Evolutionary conservation across 169 alveolate species (phyloP), one percentile per base, ranked within the genome.

Genomic region (Neospora caninum): DNA sequence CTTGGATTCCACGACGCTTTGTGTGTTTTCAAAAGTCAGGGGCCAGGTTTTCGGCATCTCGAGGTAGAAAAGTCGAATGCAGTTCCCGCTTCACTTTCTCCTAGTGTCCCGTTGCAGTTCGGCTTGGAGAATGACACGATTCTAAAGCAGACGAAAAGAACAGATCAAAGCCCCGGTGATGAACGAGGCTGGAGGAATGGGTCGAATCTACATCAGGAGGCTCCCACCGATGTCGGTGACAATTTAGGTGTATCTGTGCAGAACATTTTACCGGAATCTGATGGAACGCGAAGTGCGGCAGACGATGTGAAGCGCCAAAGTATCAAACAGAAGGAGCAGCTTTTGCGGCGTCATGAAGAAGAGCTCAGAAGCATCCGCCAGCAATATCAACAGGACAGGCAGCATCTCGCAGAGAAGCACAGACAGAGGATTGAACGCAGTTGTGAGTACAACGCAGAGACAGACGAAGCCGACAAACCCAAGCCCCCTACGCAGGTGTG

Each of bases 321-420:
- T 25, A 29, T 0, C 34, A 29, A 64, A 27, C 78, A 64, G 78
- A 29, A 64, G 29, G 78, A 64, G 31, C 78, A 64, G 78, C 31
- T 9, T 29, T 27, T 29, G 78, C 78, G 78, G 25, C 36, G 31
- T 64, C 78, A n/a, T 25, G 89, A 82, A 43, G 67, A 82, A 18
- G 89, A 18, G 36, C 89, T 82, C 49, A 31, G 89, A 64, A 18
- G 7, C 38, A 82, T 82, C 7, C 54, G 89, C 13, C 58, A 45
- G 38, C 89, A 82, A 22, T 82, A 82, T 42, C 89, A 45, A 7
- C 69, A 18, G 67, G 89, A 82, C 41, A 25, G 89, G 89, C 67
- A 9, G 67, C 89, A 38, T 42, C 89, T 82, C 25, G 89, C 89
- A 22, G 87, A 78, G 87, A 78, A 78, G 27, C 87, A 78, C 45